phyloP scores from a whole-genome alignment of 106 monocot species.

The Platanthera guangdongensis region DNA sequence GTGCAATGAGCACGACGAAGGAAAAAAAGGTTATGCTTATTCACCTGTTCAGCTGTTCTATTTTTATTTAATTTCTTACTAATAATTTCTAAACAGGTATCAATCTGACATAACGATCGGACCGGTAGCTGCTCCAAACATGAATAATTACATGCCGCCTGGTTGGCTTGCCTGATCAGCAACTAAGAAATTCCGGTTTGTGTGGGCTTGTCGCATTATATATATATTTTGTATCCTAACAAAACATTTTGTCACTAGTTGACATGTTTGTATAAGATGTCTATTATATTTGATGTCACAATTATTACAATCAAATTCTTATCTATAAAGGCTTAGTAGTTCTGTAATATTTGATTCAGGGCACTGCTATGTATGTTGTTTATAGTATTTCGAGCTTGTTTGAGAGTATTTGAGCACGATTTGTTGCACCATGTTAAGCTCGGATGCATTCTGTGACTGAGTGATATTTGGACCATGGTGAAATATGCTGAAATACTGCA shows the following conservation, averaged over 20 bases:
- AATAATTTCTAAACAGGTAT: background rate
- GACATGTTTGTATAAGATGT: background rate
- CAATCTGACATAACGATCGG: constrained; percentile 6
- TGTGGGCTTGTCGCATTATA: background rate
- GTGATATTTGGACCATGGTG: too few relatives aligned
- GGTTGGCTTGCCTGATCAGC: constrained; percentile 2
- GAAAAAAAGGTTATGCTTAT: too few relatives aligned
- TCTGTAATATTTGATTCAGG: too few relatives aligned
- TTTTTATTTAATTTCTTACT: too few relatives aligned
- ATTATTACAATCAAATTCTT: background rate
- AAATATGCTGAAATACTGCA: too few relatives aligned
- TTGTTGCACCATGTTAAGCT: too few relatives aligned
- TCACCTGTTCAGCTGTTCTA: too few relatives aligned
- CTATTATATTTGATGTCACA: constrained; percentile 4
- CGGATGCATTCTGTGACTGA: too few relatives aligned
- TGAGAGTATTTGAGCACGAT: too few relatives aligned
- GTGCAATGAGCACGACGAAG: too few relatives aligned
- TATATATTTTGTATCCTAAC: background rate
- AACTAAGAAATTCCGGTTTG: background rate
- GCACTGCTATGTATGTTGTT: too few relatives aligned
- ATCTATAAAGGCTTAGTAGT: background rate
- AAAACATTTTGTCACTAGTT: background rate
- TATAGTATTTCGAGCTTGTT: too few relatives aligned
- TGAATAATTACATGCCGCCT: background rate
- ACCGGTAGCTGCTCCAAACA: background rate